Base-by-base conservation (phyloP, 2,329 filamentous ascomycete genomes). In the Knoxdaviesia capensis region DNA sequence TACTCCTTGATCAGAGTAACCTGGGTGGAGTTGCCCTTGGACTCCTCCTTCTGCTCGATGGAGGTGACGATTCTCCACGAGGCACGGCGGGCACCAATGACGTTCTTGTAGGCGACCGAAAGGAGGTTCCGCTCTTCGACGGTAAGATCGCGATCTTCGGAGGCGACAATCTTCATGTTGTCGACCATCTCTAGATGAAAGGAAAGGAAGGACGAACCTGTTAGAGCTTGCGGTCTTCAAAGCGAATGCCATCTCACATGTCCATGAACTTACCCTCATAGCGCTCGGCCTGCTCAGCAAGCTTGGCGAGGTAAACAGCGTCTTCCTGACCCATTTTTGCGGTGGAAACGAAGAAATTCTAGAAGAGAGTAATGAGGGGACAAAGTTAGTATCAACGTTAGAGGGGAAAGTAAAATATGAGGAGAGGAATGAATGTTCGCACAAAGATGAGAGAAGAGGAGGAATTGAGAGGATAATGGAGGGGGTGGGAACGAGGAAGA, bases 211-310 rank as follows among this genome's bases (percentile, higher is more conserved):
- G 47, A 8, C 42, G 48, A 42, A 38, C 29, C 32, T 34, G 32
- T n/a, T 36, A n/a, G 20, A 20, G 20, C 20, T 20, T 20, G 20
- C 20, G 43, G 44, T 43, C 38, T 41, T 43, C 36, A 44, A 34
- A 44, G 43, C 31, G 30, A 38, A 36, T 32, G 43, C 38, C 34
- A 47, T 44, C 45, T 39, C 8, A 29, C 28, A 36, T 20, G 9
- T 34, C 33, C 6, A 10, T 30, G 31, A 40, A 43, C 47, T 47
- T 70, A 96, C 90, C 90, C 74, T 98, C 90, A 69, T 98, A 98
- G 64, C 90, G 88, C 80, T 98, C 90, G 66, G 90, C 90, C 79
- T 98, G 90, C 80, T 98, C 90, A 63, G 90, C 90, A 66, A 98
- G 83, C 86, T 96, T 96, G 69, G 90, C 90, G 64, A 96, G 81